Evolutionary conservation across 2,329 filamentous ascomycete species (phyloP), one percentile per base, ranked within the genome.

Genomic region (Chaetomium sp.): DNA sequence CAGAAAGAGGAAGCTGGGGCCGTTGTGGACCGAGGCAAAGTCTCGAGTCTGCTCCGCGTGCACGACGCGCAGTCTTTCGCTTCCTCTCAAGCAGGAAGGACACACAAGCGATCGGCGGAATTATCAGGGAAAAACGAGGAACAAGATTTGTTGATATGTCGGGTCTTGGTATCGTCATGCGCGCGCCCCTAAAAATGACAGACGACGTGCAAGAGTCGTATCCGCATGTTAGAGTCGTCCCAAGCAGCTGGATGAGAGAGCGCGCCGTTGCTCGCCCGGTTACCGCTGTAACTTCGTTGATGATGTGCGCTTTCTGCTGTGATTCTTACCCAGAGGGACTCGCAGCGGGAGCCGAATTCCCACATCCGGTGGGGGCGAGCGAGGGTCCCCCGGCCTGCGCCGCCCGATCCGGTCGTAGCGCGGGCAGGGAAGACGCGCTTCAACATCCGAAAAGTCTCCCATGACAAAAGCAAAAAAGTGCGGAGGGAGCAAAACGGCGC

Each of bases 401-500:
- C 51, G 54, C 64, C 69, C 66, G 70, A 71, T 71, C 66, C 70
- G 65, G 70, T 65, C 23, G 64, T 60, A 65, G 66, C 31, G 66
- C 64, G 63, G 13, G 38, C 67, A 66, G 61, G 56, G 59, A 42
- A 60, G 60, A 56, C 23, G 62, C 55, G 66, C 59, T 60, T 60
- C 60, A 62, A 45, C 62, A 62, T 60, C 60, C 57, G 64, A 55
- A 55, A 57, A 49, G 57, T 29, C 38, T 42, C 38, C 16, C 38
- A 42, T 42, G 38, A 42, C 38, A 42, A 42, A 42, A 42, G 38
- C 38, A 42, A 42, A 54, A 64, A 67, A 67, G 66, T 69, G 70
- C 69, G 70, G 70, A 72, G 70, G 68, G 60, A 59, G 62, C 59
- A 68, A 68, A 65, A 70, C 69, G 69, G 69, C 70, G 66, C 70